Base-by-base conservation (phyloP, 352 stramenopile species). In the Phytophthora hybrid region DNA sequence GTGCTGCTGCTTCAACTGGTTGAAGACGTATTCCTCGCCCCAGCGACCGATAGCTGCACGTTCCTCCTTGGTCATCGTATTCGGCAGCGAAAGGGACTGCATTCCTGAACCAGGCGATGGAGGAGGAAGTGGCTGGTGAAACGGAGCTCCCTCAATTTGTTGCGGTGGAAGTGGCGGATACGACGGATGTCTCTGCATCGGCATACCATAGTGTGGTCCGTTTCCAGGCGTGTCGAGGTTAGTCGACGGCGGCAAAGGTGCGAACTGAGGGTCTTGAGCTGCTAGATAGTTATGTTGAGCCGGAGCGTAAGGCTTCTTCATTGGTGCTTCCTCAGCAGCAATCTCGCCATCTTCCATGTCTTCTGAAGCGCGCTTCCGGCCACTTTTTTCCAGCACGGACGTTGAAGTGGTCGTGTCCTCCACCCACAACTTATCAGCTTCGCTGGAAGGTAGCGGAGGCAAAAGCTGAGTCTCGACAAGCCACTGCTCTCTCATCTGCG, bases 11-110 rank as follows among this genome's bases (percentile, higher is more conserved):
- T 76, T 68, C 16, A 96, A 66, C 66, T 95, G 87, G 54, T 94
- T 79, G 57, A 84, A 95, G 7, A 97, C 90, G 67, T 94, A 94
- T 52, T 91, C 79, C 61, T 97, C 90, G 39, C 90, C 88, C 84
- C 87, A 94, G 9, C 90, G 87, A n/a, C 90, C 90, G 62, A 95
- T 93, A 37, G 84, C 90, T 49, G 81, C 66, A 63, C 87, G 84
- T 53, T 94, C 88, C 55, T 93, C 84, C 51, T 94, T 88, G 8
- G 77, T 92, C 80, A 95, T 89, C 7, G 76, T 78, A 73, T 93
- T 93, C 14, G 69, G 71, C 18, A 87, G 23, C 1, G 72, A 63
- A 34, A 78, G n/a, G 3, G 68, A 65, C 21, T 73, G 57, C 59
- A 73, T 61, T 56, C 59, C 60, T 46, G 53, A 18, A 29, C 47